Evolutionary conservation across 2,329 filamentous ascomycete genomes (phyloP).

Genomic region (Fusarium palustre): DNA sequence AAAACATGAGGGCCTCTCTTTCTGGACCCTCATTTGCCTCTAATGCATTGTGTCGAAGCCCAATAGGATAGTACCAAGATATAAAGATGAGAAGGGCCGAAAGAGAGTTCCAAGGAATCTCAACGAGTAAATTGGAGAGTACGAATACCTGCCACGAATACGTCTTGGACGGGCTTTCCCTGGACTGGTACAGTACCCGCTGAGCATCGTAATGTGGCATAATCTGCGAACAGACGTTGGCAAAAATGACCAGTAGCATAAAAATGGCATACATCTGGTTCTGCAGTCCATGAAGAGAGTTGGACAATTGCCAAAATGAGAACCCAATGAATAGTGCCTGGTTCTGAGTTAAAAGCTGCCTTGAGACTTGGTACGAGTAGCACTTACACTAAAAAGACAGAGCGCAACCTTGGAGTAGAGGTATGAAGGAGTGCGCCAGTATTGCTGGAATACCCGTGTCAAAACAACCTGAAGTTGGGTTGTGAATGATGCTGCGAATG

Average conservation of each 20-base stretch:
- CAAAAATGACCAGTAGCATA: conserved; percentile 60
- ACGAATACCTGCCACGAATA: conserved; percentile 77
- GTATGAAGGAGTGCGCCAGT: conserved; percentile 63
- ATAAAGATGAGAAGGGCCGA: conserved; percentile 74
- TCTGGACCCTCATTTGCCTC: conserved; percentile 61
- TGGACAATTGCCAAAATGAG: conserved; percentile 70
- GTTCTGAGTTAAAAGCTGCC: rapidly evolving
- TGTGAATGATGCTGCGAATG: conserved; percentile 46
- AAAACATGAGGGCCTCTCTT: conserved; percentile 72
- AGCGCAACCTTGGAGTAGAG: conserved; percentile 66
- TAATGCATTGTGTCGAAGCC: conserved; percentile 69
- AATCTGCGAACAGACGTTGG: neutral
- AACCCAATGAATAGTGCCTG: conserved; percentile 63
- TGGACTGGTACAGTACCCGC: conserved; percentile 74
- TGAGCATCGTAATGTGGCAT: conserved; percentile 80
- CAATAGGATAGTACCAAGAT: conserved; percentile 78
- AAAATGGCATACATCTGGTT: conserved; percentile 77
- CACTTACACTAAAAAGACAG: conserved; percentile 32
- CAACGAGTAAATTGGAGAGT: conserved; percentile 73
- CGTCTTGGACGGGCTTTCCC: conserved; percentile 74
- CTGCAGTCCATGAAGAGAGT: conserved; percentile 73
- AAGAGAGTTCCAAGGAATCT: conserved; percentile 77
- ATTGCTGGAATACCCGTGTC: conserved; percentile 51
- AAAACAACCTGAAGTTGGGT: conserved; percentile 51
- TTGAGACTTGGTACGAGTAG: rapidly evolving